A percentile compares a stretch with the other conserved stretches of the same genome.
Conservation (phyloP, 257 asterid genomes). For the Coffea canephora region DNA sequence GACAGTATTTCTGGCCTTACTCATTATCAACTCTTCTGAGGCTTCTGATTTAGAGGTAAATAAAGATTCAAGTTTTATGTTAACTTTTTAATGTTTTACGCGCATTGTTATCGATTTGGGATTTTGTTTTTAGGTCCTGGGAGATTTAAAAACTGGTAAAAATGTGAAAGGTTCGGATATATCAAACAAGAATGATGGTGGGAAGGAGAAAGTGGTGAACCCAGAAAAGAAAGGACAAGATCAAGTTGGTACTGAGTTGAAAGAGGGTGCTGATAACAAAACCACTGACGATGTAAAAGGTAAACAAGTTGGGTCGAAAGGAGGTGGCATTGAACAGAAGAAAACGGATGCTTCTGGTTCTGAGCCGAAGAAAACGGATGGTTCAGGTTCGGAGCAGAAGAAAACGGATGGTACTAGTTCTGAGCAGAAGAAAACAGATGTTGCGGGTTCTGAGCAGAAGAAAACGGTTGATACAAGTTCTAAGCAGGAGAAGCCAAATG, state of each 20-base stretch:
- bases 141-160: constrained; percentile 22
- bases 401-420: constrained; percentile 22
- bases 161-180: constrained; percentile 16
- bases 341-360: not conserved
- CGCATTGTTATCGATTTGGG: constrained; percentile 13
- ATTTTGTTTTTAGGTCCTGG: constrained; percentile 34
- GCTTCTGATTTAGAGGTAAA: constrained; percentile 57
- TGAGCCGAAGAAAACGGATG: not conserved
- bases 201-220: constrained; percentile 32
- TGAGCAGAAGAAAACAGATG: not conserved
- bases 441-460: not conserved
- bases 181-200: constrained; percentile 24
- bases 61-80: constrained; percentile 7
- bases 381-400: constrained; percentile 3
- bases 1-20: constrained; percentile 35
- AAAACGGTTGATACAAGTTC: not conserved
- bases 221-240: constrained; percentile 20
- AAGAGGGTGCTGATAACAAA: constrained; percentile 3
- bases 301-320: not conserved
- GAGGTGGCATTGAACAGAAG: not conserved
- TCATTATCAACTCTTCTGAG: constrained; percentile 26
- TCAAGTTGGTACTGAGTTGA: constrained; percentile 11
- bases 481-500: constrained; percentile 7
- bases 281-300: not conserved
- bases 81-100: not conserved